Evolutionary conservation across 2,329 filamentous ascomycete species (phyloP), one percentile per base, ranked within the genome.

Genomic region (Albifimbria verrucaria): DNA sequence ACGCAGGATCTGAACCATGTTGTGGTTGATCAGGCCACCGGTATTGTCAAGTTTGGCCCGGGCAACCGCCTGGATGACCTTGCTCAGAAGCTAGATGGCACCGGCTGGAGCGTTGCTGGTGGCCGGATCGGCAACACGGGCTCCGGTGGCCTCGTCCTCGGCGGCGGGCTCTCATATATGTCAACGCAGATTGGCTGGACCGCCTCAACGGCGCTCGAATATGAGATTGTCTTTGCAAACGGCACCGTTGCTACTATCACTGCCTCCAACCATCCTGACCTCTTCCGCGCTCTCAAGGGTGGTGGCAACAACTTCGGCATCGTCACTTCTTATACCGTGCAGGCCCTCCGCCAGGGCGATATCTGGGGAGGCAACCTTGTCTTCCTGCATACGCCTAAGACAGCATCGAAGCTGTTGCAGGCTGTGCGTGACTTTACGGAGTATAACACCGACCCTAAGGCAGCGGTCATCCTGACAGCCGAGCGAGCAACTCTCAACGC

Each of bases 261-360:
- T 17, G 59, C 62, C 4, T 61, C 60, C 1, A 61, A 67, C 9
- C 67, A 83, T 54, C 54, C 71, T 0, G 80, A 83, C 52, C 68
- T 86, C 7, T 83, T 71, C 64, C 71, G 69, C 56, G 79, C 77
- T 1, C 71, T 85, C 4, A 77, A 77, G 52, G 82, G 81, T 10
- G 81, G 82, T 17, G 76, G 77, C n/a, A 80, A 76, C 64, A 83
- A 81, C 61, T 82, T 78, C 55, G 81, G 79, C 44, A 72, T 80
- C 55, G 73, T 79, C 6, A 77, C 61, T 3, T 68, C 68, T 5
- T 78, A 77, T 58, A 61, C 73, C 7, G 62, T 81, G 12, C 65
- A 74, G 56, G 73, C 73, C 0, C 71, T 74, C 59, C 65, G 60
- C 3, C 70, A 75, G 22, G 71, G 67, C 23, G 52, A 72, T 20